phyloP scores from a whole-genome alignment of 345 rosid species.

The Acer saccharum region DNA sequence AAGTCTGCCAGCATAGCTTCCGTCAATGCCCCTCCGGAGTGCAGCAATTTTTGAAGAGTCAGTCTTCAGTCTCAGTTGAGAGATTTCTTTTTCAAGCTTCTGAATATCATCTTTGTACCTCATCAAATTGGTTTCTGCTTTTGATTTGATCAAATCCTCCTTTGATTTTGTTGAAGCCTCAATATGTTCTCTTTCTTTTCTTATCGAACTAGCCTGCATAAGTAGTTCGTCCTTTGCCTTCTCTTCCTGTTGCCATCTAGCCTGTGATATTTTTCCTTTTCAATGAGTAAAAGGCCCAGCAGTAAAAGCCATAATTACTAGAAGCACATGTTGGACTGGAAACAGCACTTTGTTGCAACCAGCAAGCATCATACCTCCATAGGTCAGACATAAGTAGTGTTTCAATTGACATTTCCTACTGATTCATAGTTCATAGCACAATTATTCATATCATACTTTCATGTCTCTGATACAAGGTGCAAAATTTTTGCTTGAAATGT shows the following conservation, averaged over 20 bases:
- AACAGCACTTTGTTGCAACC: constrained; percentile 20
- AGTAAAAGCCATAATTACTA: constrained; percentile 24
- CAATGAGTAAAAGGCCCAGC: constrained; percentile 29
- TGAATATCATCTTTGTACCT: constrained; percentile 56
- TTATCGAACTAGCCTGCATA: constrained; percentile 38
- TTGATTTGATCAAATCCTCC: constrained; percentile 49
- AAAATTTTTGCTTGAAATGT: constrained; percentile 7
- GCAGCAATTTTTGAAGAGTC: constrained; percentile 75
- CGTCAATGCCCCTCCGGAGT: constrained; percentile 57
- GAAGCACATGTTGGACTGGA: constrained; percentile 19
- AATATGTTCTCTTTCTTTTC: constrained; percentile 54
- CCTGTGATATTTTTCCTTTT: constrained; percentile 56
- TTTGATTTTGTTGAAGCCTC: constrained; percentile 52
- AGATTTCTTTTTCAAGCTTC: constrained; percentile 65
- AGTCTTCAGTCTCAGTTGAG: constrained; percentile 57
- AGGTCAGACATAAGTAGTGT: constrained; percentile 14
- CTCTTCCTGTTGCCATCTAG: constrained; percentile 75
- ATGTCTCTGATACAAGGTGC: constrained; percentile 8
- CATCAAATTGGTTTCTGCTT: constrained; percentile 53
- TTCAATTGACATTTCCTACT: constrained; percentile 9
- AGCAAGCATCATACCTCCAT: constrained; percentile 21
- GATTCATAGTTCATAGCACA: constrained; percentile 13
- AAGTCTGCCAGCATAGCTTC: constrained; percentile 49
- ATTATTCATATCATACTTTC: constrained; percentile 15
- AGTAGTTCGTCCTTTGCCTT: constrained; percentile 57